Base-by-base conservation (phyloP, 208 protist species). In the Crithidia thermophila region DNA sequence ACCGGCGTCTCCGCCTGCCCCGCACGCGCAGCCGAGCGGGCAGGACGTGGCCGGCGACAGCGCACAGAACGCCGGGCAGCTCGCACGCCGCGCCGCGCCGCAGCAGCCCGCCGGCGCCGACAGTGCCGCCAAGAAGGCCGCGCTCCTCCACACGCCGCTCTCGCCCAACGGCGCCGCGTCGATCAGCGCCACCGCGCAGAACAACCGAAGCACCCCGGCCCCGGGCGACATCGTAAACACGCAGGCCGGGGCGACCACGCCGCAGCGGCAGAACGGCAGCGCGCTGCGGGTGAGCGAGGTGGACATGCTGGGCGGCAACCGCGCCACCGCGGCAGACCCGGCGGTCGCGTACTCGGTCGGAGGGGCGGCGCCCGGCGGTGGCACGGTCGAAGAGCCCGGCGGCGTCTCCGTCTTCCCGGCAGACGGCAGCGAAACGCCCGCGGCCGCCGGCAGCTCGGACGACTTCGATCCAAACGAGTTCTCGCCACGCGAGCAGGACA, bases 281-380 rank as follows among this genome's bases (percentile, higher is more conserved):
- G 59, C 31, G 40, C 40, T 79, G 53, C 66, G 68, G 18, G 55
- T 84, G 18, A 84, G 73, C 42, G 78, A 80, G 52, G 78, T 80
- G 14, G 78, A 84, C 21, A 18, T 84, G 20, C 21, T 50, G 1
- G 52, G 30, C 4, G 36, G 16, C 31, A 65, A n/a, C 36, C 39
- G 36, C 7, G 23, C 5, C 2, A 33, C 34, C 9, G 28, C 3
- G 8, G 27, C 28, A 6, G 57, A 67, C 27, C 42, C 28, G 2
- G 55, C 56, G 21, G 42, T 62, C 23, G 36, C 42, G 10, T 31
- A 21, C 4, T 42, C 59, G 10, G 16, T 39, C 13, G 49, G 47
- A 1, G 14, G 30, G 42, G 65, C 49, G 40, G 34, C 13, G 6
- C 49, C 37, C 25, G 60, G 31, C 13, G 57, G 31, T 8, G 53